Evolutionary conservation across 78 protist genomes (phyloP), one percentile per base, ranked within the genome.

Genomic region (Dictyostelium intermedium): DNA sequence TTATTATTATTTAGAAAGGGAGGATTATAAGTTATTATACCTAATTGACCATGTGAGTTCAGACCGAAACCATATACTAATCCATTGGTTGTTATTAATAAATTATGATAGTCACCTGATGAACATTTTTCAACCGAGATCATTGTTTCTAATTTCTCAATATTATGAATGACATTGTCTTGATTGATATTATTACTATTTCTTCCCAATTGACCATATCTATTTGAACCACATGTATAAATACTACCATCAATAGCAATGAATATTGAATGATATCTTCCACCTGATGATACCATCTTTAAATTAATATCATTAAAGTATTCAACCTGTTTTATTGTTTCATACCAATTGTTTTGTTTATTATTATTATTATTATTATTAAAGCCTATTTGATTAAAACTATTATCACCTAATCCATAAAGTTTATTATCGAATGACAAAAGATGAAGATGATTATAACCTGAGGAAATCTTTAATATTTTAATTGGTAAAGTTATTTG

Each of bases 321-420:
- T 61, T 39, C 39, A 25, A 69, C 18, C 69, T 3, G n/a, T 43
- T 30, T 14, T 25, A 56, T 32, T 13, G 23, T 11, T 14, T 43
- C 37, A 27, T 43, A 27, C 56, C 63, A 78, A 66, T 41, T 23
- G 39, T n/a, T 69, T 3, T 30, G 1, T 30, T 63, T 27, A 25
- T 63, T 83, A 10, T 23, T 82, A 27, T 9, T 43, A 13, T 35
- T 23, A 27, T 18, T n/a, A 23, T 60, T 43, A 20, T 45, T 56
- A 14, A 83, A 25, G 9, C 91, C 91, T 10, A 83, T 13, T 83
- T 83, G 91, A 83, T 83, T 69, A 39, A 25, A 66, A 83, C 47
- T 23, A 66, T 83, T 83, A 25, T 27, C 39, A 43, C 91, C 91
- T 5, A 53, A 23, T 20, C 63, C 79, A 43, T 25, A 83, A 6